Percentiles rank a stretch among this genome's conserved stretches.
Conservation (phyloP, 768 basidiomycete genomes). For the Calocybe cyanea region DNA sequence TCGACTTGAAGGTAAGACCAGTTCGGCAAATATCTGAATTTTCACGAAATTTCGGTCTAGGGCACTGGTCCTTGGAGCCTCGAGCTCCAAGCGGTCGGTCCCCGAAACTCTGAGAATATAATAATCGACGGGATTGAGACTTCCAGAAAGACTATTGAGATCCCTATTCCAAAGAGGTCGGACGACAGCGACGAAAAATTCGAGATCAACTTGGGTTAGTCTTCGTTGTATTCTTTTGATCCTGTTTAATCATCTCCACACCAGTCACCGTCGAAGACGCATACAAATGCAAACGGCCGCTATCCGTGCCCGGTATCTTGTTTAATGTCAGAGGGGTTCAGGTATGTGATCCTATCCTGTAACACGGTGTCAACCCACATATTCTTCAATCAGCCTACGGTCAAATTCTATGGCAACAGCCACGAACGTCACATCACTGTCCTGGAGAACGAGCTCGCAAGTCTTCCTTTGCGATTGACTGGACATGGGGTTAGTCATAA, state of each 20-base stretch:
- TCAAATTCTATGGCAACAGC: slow-evolving; percentile 73
- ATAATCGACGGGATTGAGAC: slow-evolving; percentile 52
- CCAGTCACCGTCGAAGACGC: slow-evolving; percentile 82
- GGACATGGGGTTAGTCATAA: slow-evolving; percentile 73
- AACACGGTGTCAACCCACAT: not conserved
- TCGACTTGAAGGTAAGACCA: slow-evolving; percentile 68
- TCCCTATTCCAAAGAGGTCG: slow-evolving; percentile 67
- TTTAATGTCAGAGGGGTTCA: slow-evolving; percentile 82
- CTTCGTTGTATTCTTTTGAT: not conserved
- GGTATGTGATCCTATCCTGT: slow-evolving; percentile 32
- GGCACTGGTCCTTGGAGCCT: slow-evolving; percentile 91
- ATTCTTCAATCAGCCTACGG: slow-evolving; percentile 62
- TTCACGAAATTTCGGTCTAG: slow-evolving; percentile 29
- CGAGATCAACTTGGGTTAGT: slow-evolving; percentile 73
- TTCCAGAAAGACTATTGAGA: slow-evolving; percentile 49
- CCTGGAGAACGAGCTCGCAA: slow-evolving; percentile 68
- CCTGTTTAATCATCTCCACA: slow-evolving; percentile 12
- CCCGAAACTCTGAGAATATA: slow-evolving; percentile 59
- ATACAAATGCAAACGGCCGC: slow-evolving; percentile 76
- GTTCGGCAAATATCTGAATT: not conserved
- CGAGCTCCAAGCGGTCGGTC: slow-evolving; percentile 77
- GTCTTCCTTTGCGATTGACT: slow-evolving; percentile 79
- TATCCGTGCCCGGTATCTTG: slow-evolving; percentile 72
- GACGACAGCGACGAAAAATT: slow-evolving; percentile 70
- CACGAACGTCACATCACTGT: slow-evolving; percentile 57